Evolutionary conservation across 768 basidiomycete species (phyloP), one percentile per base, ranked within the genome.

Genomic region (Boletus sensibilis): DNA sequence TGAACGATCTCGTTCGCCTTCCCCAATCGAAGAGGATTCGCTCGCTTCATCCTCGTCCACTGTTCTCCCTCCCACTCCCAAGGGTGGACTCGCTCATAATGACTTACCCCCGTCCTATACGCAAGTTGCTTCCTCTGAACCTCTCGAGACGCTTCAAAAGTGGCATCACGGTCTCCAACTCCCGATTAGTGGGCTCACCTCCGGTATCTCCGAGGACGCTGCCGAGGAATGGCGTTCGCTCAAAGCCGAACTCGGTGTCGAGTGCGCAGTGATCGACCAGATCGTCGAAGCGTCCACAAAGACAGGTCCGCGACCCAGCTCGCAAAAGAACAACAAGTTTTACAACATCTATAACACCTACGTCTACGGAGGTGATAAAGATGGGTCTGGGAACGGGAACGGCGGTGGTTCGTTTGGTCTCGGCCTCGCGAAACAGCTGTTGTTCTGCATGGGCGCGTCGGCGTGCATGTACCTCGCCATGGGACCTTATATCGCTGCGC

Each of bases 311-410:
- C 55, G 66, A 51, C 73, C 74, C 16, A 71, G 68, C 35, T 57
- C 68, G 56, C 74, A 78, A 13, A 74, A 76, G 45, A 78, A 77
- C 47, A 78, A 81, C 50, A 78, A 85, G 48, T 91, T 92, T 69
- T 92, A 89, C 75, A 92, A 91, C 71, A 89, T 92, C 66, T 91
- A 92, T 71, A 92, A 92, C 71, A 92, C 89, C 25, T 82, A 82
- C 55, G 77, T 82, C 37, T 79, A 80, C 56, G 77, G 79, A 20
- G 72, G 72, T 49, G 74, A 79, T 60, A 75, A 78, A 51, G 76
- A 73, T 23, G 70, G 71, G 20, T 52, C 67, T 20, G 60, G 69
- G 49, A 56, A 48, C 41, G 53, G 59, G 20, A 48, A 50, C 14
- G 59, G 57, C 29, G 61, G 60, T 11, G 35, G 60, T 14, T 60